Conservation (phyloP, 331 rosid genomes). For the Rosa hybrid region DNA sequence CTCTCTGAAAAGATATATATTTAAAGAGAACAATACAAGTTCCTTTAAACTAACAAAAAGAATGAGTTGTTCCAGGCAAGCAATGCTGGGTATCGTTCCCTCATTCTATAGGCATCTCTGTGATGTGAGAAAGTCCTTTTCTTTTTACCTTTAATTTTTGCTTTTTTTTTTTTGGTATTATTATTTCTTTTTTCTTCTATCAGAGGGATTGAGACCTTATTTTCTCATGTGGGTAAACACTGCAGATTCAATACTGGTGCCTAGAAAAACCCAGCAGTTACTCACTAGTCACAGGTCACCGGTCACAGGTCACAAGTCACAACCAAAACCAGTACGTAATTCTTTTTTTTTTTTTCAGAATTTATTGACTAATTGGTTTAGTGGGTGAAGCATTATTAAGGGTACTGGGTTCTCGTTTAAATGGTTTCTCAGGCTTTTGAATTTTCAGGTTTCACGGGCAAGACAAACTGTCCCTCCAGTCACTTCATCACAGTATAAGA, state of each 20-base stretch:
- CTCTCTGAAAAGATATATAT: conserved; percentile 29
- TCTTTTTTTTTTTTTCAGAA: conserved; percentile 10
- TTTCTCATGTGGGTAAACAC: conserved; percentile 33
- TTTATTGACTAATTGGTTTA: conserved; percentile 24
- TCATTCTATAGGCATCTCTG: conserved; percentile 88
- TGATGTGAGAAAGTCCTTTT: conserved; percentile 60
- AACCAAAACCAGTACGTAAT: background rate
- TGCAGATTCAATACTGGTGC: background rate
- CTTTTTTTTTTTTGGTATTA: conserved; percentile 26
- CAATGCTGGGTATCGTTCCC: conserved; percentile 49
- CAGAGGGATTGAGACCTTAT: conserved; percentile 20
- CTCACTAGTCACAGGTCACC: background rate
- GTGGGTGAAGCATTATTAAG: conserved; percentile 36
- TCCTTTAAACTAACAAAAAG: conserved; percentile 76
- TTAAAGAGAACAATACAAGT: conserved; percentile 51
- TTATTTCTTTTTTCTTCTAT: conserved; percentile 25
- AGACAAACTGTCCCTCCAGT: conserved; percentile 61
- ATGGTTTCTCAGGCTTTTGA: conserved; percentile 28
- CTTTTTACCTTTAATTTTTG: conserved; percentile 62
- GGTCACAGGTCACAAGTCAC: background rate
- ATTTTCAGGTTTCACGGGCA: conserved; percentile 52
- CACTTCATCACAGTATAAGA: conserved; percentile 58
- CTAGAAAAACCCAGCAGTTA: conserved; percentile 26
- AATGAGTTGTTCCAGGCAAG: conserved; percentile 67
- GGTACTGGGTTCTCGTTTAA: conserved; percentile 33